phyloP scores from a whole-genome alignment of 2,329 filamentous ascomycete genomes.

The Proliferodiscus dingleyae region DNA sequence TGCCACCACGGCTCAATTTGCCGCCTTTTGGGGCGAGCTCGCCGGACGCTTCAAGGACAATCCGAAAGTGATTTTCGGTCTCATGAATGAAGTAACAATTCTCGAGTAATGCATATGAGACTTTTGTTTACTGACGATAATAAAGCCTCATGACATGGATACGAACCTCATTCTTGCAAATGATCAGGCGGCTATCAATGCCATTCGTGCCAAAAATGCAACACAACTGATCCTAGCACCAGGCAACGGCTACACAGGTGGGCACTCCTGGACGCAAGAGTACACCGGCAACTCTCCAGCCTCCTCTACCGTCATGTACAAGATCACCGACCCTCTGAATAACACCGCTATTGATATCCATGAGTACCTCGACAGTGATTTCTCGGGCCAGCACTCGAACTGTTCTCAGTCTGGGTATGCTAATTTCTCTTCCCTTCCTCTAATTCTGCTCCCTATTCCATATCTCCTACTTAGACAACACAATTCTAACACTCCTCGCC shows the following conservation, averaged over 20 bases:
- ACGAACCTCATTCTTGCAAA: conserved; percentile 41
- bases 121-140: conserved; percentile 1
- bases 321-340: conserved; percentile 41
- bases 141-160: conserved; percentile 45
- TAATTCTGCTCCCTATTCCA: too few species aligned
- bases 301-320: conserved; percentile 36
- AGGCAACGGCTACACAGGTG: conserved; percentile 46
- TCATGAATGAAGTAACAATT: conserved; percentile 55
- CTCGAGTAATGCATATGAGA: neutral
- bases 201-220: conserved; percentile 40
- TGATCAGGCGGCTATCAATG: conserved; percentile 43
- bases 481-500: too few species aligned
- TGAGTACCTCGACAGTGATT: conserved; percentile 47
- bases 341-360: conserved; percentile 49
- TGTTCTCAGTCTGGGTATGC: conserved; percentile 37
- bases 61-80: conserved; percentile 52
- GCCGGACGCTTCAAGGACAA: conserved; percentile 43
- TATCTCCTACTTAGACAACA: too few species aligned
- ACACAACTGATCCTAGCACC: conserved; percentile 45
- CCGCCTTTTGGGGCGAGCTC: conserved; percentile 45
- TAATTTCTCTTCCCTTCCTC: too few species aligned
- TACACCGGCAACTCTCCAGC: conserved; percentile 32
- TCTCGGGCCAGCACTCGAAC: conserved; percentile 39
- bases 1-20: conserved; percentile 44
- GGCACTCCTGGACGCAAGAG: conserved; percentile 41